Evolutionary conservation across 495 filamentous ascomycete species (phyloP).

Genomic region (Astrothelium subdiscretum): DNA sequence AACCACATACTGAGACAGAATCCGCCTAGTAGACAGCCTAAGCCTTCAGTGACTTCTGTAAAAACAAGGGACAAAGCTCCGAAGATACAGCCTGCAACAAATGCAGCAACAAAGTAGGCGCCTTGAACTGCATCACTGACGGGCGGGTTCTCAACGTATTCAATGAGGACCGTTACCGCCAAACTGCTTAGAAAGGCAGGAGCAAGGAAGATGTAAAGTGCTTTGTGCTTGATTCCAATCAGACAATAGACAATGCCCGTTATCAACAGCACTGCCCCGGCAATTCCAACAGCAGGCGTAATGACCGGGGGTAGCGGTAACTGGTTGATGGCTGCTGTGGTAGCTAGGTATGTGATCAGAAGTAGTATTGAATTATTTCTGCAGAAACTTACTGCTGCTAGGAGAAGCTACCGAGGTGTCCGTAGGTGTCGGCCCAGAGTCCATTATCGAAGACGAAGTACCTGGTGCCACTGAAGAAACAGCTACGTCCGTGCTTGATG

Average conservation of each 20-base stretch:
- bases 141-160: slow-evolving; percentile 82
- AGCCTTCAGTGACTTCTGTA: slow-evolving; percentile 72
- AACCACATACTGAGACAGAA: slow-evolving; percentile 87
- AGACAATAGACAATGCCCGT: slow-evolving; percentile 58
- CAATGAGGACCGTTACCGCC: slow-evolving; percentile 66
- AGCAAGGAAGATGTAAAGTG: slow-evolving; percentile 72
- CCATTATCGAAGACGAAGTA: neutral
- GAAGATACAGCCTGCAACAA: slow-evolving; percentile 63
- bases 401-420: neutral
- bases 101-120: slow-evolving; percentile 73
- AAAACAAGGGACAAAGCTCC: slow-evolving; percentile 70
- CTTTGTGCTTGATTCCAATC: slow-evolving; percentile 75
- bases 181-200: slow-evolving; percentile 61
- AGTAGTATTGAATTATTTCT: neutral
- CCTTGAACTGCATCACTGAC: slow-evolving; percentile 69
- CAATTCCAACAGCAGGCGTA: slow-evolving; percentile 69
- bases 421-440: neutral
- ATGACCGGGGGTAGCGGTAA: slow-evolving; percentile 57
- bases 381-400: neutral
- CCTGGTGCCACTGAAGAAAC: neutral
- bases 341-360: neutral
- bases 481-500: neutral
- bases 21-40: slow-evolving; percentile 79
- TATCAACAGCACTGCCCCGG: slow-evolving; percentile 63
- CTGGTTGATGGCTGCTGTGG: neutral